These are phyloP conservation scores for Exophiala alcalophila DNA, from an alignment of 2,329 filamentous ascomycete genomes.

Conservation along the genomic window DNA sequence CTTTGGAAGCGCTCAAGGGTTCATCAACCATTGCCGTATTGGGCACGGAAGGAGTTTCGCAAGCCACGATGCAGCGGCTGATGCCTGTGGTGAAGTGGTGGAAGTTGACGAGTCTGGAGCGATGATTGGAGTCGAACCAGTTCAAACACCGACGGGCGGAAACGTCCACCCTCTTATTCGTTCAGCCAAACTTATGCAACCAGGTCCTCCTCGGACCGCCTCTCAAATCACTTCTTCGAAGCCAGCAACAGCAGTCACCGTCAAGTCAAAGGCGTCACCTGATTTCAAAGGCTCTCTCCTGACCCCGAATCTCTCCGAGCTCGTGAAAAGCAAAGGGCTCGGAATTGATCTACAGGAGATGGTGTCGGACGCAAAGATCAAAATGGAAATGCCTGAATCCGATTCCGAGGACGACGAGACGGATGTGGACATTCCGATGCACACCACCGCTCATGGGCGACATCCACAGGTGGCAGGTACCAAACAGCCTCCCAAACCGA, in stretches of 20 bases:
- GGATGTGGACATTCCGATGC: conserved; percentile 31
- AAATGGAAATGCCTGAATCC: conserved; percentile 40
- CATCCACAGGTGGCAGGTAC: conserved; percentile 33
- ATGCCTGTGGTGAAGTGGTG: conserved; percentile 79
- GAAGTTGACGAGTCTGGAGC: conserved; percentile 62
- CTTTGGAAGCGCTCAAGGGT: conserved; percentile 96
- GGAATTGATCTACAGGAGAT: conserved; percentile 57
- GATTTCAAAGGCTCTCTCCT: conserved; percentile 35
- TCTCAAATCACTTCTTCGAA: background rate
- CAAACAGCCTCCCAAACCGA: conserved; percentile 56
- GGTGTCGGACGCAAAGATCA: conserved; percentile 55
- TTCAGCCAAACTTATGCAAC: conserved; percentile 49
- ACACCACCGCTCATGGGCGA: conserved; percentile 16
- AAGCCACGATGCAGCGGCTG: conserved; percentile 90
- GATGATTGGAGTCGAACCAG: conserved; percentile 41
- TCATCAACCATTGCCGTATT: conserved; percentile 98
- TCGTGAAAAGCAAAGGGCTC: conserved; percentile 62
- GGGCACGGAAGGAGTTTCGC: conserved; percentile 91
- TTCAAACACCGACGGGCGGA: conserved; percentile 38
- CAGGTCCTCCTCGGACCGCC: conserved; percentile 23
- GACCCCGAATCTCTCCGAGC: conserved; percentile 64
- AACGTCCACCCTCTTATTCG: conserved; percentile 63
- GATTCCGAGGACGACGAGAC: conserved; percentile 40
- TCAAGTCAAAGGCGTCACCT: conserved; percentile 20
- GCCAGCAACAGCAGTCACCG: background rate